Conservation (phyloP, 345 rosid genomes). For the Aquilaria sinensis region DNA sequence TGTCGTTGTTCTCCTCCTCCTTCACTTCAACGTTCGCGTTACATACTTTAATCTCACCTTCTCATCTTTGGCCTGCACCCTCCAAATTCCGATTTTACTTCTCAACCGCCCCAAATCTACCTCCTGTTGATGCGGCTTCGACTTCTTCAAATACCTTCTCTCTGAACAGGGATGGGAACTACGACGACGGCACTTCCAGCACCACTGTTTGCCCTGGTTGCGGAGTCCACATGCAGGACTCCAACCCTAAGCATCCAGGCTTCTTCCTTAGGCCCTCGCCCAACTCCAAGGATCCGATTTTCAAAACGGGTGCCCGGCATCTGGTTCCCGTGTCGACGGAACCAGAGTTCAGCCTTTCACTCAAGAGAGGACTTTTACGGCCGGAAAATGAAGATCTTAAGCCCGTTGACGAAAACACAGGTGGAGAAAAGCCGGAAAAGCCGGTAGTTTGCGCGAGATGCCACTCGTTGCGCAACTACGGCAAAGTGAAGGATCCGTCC, state of each 20-base stretch:
- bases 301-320: slow-evolving; percentile 24
- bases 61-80: slow-evolving; percentile 1
- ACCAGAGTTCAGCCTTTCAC: slow-evolving; percentile 42
- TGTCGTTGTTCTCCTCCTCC: slow-evolving; percentile 22
- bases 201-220: slow-evolving; percentile 86
- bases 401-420: slow-evolving; percentile 14
- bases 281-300: slow-evolving; percentile 25
- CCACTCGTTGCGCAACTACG: slow-evolving; percentile 83
- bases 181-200: slow-evolving; percentile 46
- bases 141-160: slow-evolving; percentile 16
- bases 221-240: slow-evolving; percentile 79
- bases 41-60: slow-evolving; percentile 8
- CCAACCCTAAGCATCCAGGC: slow-evolving; percentile 66
- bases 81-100: slow-evolving; percentile 20
- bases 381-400: slow-evolving; percentile 17
- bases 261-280: slow-evolving; percentile 55
- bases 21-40: slow-evolving; percentile 6
- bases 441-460: slow-evolving; percentile 87
- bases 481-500: slow-evolving; percentile 73
- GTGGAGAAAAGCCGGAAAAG: slow-evolving; percentile 18
- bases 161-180: slow-evolving; percentile 77
- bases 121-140: slow-evolving; percentile 1
- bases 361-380: slow-evolving; percentile 53
- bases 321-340: slow-evolving; percentile 52
- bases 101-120: slow-evolving; percentile 13